Percentiles rank a stretch among this genome's conserved stretches.
Evolutionary conservation across 1,284 basidiomycete species (phyloP).

Genomic region (Cryptococcus sp.): DNA sequence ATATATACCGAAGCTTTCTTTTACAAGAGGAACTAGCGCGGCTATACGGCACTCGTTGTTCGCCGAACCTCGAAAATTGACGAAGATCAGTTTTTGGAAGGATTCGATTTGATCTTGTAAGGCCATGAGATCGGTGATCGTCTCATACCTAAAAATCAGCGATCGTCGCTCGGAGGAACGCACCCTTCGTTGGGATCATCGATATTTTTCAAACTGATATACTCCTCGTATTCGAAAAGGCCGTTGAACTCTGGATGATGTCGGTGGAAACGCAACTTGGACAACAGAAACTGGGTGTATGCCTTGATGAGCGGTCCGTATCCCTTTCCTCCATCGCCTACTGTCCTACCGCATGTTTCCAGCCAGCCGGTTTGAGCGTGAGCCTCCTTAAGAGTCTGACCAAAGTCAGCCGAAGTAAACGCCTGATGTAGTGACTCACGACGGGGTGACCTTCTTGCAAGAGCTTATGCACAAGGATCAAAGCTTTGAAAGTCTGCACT

Average conservation of each 20-base stretch:
- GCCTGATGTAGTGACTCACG: constrained; percentile 53
- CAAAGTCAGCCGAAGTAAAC: constrained; percentile 5
- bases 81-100: constrained; percentile 92
- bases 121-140: constrained; percentile 90
- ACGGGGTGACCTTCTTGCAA: constrained; percentile 91
- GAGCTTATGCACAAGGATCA: constrained; percentile 93
- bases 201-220: constrained; percentile 89
- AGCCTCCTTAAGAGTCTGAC: constrained; percentile 85
- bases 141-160: constrained; percentile 70
- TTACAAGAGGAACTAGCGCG: constrained; percentile 85
- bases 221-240: constrained; percentile 94
- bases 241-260: constrained; percentile 93
- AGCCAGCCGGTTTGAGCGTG: constrained; percentile 95
- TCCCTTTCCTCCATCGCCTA: constrained; percentile 73
- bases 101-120: constrained; percentile 96
- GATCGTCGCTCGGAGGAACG: constrained; percentile 28
- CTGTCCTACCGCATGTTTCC: constrained; percentile 86
- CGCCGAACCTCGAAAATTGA: constrained; percentile 79
- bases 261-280: constrained; percentile 92
- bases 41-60: constrained; percentile 97
- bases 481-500: constrained; percentile 91
- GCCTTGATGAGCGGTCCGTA: constrained; percentile 87
- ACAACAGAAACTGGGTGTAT: constrained; percentile 87
- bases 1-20: constrained; percentile 97
- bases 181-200: constrained; percentile 97